Evolutionary conservation across 768 basidiomycete genomes (phyloP), one percentile per base, ranked within the genome.

Genomic region (Serpula lacrymans): DNA sequence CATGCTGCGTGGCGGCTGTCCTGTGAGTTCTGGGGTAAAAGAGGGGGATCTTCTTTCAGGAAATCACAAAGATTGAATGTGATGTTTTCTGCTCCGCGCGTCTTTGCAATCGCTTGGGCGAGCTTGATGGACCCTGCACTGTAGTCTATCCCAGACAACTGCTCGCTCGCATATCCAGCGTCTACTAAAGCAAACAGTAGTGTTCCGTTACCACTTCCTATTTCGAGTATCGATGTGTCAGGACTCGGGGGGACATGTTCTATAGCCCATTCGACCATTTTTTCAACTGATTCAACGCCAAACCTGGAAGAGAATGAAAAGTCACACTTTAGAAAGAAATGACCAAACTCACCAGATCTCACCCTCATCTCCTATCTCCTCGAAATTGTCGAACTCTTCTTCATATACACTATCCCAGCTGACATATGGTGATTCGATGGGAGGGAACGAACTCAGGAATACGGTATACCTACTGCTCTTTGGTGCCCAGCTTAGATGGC

Each of bases 391-490:
- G 23, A 90, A 62, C 53, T 92, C 89, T 29, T 72, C 68, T 27
- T 78, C 67, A 59, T 91, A 92, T 6, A 86, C 80, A 30, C 68
- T 51, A 54, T 91, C 85, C 89, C 89, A 91, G 58, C 88, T 90
- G 48, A 24, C 32, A 21, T 17, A 17, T 31, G 21, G 21, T 32
- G 30, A 35, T 40, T 17, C 16, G 46, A 25, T 32, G 24, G 29
- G 16, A 18, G n/a, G n/a, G n/a, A n/a, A n/a, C n/a, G n/a, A n/a
- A n/a, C n/a, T n/a, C n/a, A n/a, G n/a, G n/a, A n/a, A n/a, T n/a
- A n/a, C n/a, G n/a, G n/a, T n/a, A n/a, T n/a, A n/a, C 82, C 61
- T 59, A 90, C 88, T 91, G 77, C 47, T 80, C 73, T 63, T 84
- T 89, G 1, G 82, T 87, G 28, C 89, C 89, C 3, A 92, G 76